phyloP scores from a whole-genome alignment of 768 basidiomycete genomes.

The Neoboletus magnificus region DNA sequence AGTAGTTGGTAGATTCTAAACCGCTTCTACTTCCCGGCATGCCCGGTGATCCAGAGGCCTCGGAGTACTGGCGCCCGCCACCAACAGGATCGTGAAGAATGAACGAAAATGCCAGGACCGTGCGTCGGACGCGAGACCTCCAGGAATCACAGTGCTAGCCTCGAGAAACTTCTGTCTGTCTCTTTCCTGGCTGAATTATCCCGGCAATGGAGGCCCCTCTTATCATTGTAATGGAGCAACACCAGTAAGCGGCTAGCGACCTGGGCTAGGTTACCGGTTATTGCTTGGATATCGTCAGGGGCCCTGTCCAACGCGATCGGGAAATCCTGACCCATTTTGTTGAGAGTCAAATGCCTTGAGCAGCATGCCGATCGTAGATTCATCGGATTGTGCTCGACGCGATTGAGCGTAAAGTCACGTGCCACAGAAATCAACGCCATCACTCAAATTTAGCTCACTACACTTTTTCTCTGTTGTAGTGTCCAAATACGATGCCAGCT shows the following conservation, averaged over 20 bases:
- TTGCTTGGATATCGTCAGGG: not conserved
- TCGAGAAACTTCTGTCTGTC: constrained; percentile 56
- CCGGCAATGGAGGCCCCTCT: constrained; percentile 38
- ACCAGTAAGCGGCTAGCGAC: not conserved
- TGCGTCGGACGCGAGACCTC: constrained; percentile 44
- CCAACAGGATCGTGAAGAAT: not conserved
- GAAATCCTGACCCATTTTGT: too few species aligned
- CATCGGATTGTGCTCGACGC: not conserved
- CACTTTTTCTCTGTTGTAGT: not conserved
- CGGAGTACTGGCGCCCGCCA: not conserved
- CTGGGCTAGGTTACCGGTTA: not conserved
- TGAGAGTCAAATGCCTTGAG: not conserved
- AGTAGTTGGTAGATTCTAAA: not conserved
- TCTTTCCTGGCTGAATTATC: constrained; percentile 75
- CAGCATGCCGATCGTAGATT: not conserved
- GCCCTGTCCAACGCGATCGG: not conserved
- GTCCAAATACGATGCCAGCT: constrained; percentile 36
- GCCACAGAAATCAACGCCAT: constrained; percentile 1
- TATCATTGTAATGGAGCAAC: too few species aligned
- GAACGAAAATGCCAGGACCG: constrained; percentile 38
- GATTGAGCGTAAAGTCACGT: constrained; percentile 16
- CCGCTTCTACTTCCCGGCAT: not conserved
- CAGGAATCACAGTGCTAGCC: constrained; percentile 26
- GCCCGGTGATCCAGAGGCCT: not conserved
- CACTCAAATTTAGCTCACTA: not conserved